A percentile compares a stretch with the other conserved stretches of the same genome.
phyloP scores from a whole-genome alignment of 352 stramenopile genomes.

The Phytophthora megakarya region DNA sequence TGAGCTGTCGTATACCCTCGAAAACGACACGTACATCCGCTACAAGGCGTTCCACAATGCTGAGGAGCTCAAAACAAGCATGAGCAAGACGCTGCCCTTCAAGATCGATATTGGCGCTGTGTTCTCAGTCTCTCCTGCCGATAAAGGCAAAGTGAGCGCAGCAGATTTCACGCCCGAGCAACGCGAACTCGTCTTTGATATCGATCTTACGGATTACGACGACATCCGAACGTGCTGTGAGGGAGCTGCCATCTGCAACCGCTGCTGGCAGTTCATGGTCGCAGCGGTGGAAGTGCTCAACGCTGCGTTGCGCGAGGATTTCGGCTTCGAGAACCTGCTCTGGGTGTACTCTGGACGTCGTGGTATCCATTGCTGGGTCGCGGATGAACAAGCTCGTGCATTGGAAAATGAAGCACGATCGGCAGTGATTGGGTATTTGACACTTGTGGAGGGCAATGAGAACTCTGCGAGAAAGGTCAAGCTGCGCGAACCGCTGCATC shows the following conservation, averaged over 20 bases:
- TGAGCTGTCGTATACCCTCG: constrained; percentile 98
- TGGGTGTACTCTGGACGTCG: constrained; percentile 99
- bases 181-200: constrained; percentile 99
- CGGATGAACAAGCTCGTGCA: constrained; percentile 91
- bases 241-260: constrained; percentile 90
- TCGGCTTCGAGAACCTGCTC: constrained; percentile 98
- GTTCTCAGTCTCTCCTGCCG: constrained; percentile 86
- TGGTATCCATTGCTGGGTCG: constrained; percentile 99
- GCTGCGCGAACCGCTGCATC: constrained; percentile 92
- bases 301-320: constrained; percentile 92
- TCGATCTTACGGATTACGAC: constrained; percentile 99
- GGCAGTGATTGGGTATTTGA: constrained; percentile 97
- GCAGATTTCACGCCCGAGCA: constrained; percentile 92
- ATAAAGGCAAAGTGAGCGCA: constrained; percentile 88
- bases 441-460: constrained; percentile 92
- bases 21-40: constrained; percentile 99
- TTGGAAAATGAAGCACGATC: constrained; percentile 97
- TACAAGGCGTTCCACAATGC: constrained; percentile 95
- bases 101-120: constrained; percentile 99
- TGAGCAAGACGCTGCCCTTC: constrained; percentile 94
- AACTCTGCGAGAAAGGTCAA: constrained; percentile 91
- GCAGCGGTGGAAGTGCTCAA: constrained; percentile 97
- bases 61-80: constrained; percentile 82
- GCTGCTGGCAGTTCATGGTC: constrained; percentile 99
- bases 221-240: constrained; percentile 97